Base-by-base conservation (phyloP, 345 rosid species). In the Euphorbia tirucalli region DNA sequence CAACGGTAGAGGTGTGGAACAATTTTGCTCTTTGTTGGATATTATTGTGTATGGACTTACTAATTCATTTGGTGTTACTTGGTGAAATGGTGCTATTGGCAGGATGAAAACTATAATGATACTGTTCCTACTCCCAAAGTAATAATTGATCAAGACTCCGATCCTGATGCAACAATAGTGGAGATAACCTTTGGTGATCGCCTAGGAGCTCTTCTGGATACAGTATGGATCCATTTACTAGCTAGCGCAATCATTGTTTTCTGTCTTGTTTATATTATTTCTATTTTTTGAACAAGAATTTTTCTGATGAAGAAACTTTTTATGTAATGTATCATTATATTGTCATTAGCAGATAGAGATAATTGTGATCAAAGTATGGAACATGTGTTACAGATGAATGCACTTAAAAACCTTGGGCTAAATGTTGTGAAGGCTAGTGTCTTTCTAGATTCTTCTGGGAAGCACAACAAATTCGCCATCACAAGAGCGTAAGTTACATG, bases 181-280 rank as follows among this genome's bases (percentile, higher is more conserved):
- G 93, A 95, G 86, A 78, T 95, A 6, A 95, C 97, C 22, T 95
- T 95, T 25, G 99, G 99, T 5, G 90, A 95, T 81, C 99, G 99
- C 81, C 99, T 95, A 65, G 99, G 99, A 52, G 97, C 97, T 77
- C 87, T 95, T 46, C 78, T 95, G 67, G 99, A 95, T 82, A 95
- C 99, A 0, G 99, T 95, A 87, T 54, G 73, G 43, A 31, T 24
- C 52, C 22, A 15, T 46, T 32, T 61, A 46, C 60, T 65, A 24
- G 25, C 69, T 57, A 39, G 22, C 65, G 55, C 65, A 57, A 41
- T 21, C 48, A 66, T 31, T 11, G 14, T 30, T 19, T 57, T 59
- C 3, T 60, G 43, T 68, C 65, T 61, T 48, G 39, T 5, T 24
- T 50, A 55, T 75, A 55, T 22, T 8, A 14, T 43, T 68, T 56